Base-by-base conservation (phyloP, 495 filamentous ascomycete genomes). In the Trichoderma orchidacearum region DNA sequence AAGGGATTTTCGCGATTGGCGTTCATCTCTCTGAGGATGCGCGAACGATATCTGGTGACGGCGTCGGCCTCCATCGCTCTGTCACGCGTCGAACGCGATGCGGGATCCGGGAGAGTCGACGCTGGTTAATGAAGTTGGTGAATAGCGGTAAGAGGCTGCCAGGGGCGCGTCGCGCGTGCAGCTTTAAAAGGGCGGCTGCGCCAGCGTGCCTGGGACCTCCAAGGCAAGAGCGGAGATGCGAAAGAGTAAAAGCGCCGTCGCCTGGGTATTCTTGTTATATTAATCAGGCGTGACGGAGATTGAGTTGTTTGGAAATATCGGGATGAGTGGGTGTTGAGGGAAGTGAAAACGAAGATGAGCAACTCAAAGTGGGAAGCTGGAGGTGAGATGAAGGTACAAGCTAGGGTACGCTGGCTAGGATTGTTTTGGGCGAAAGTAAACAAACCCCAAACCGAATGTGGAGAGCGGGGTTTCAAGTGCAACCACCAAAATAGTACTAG, bases 1-100 rank as follows among this genome's bases (percentile, higher is more conserved):
- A 74, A 77, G 34, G 74, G 73, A 61, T 75, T 70, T 56, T 76
- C 66, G 34, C 54, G 63, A 55, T 64, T 62, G 3, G 68, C 62
- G 54, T 64, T 64, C 66, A 70, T 68, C 60, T 70, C 67, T 57
- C 66, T 61, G 59, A 70, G 63, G 62, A 68, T 66, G 58, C 67
- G 67, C 30, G 67, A 70, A 35, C 66, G 64, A 60, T 66, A 63
- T 59, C 60, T 32, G 36, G 30, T 54, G 28, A 23, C 38, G 6
- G 57, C 35, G 34, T 58, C 51, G 36, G 34, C 18, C 51, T 54
- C 53, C 53, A 54, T 58, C 31, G 21, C 56, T 30, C 45, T 30
- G 36, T 6, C 53, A 34, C 31, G 31, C 18, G 53, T 8, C 11
- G 21, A 17, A 32, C 55, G 38, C 38, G 55, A 13, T 41, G 35